A percentile compares a stretch with the other conserved stretches of the same genome.
These are phyloP conservation scores for Nothophaeocryptopus gaeumannii DNA, from an alignment of 2,329 filamentous ascomycete genomes.

Conservation along the genomic window DNA sequence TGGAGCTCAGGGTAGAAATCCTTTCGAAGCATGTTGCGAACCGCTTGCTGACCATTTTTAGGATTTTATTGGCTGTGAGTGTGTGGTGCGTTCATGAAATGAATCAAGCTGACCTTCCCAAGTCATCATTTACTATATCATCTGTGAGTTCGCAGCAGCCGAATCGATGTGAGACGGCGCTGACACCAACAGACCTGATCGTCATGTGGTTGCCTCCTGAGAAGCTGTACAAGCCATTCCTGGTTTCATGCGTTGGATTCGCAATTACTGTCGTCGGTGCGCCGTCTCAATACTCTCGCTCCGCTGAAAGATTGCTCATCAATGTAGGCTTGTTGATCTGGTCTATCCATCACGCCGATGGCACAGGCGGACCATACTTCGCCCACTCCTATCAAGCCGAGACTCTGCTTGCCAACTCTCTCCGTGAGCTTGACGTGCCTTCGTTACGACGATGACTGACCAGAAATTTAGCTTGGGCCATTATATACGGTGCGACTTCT, in stretches of 20 bases:
- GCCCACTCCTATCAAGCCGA: slow-evolving; percentile 14
- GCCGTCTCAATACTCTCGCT: background rate
- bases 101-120: background rate
- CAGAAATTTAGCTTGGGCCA: slow-evolving; percentile 7
- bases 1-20: slow-evolving; percentile 10
- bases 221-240: slow-evolving; percentile 13
- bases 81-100: background rate
- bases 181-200: slow-evolving; percentile 7
- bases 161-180: background rate
- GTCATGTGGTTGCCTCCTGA: slow-evolving; percentile 17
- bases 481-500: slow-evolving; percentile 15
- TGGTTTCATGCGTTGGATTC: slow-evolving; percentile 13
- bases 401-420: slow-evolving; percentile 11
- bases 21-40: background rate
- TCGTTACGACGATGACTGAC: background rate
- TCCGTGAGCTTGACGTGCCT: background rate
- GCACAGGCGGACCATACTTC: slow-evolving; percentile 17
- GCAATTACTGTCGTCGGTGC: slow-evolving; percentile 14
- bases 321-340: slow-evolving; percentile 12
- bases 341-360: slow-evolving; percentile 13
- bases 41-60: background rate
- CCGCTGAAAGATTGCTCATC: background rate
- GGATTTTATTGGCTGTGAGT: slow-evolving; percentile 17
- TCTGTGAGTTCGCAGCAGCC: slow-evolving; percentile 1
- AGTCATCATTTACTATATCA: slow-evolving; percentile 16